Base-by-base conservation (phyloP, 495 filamentous ascomycete species). In the Penicillium salamii region DNA sequence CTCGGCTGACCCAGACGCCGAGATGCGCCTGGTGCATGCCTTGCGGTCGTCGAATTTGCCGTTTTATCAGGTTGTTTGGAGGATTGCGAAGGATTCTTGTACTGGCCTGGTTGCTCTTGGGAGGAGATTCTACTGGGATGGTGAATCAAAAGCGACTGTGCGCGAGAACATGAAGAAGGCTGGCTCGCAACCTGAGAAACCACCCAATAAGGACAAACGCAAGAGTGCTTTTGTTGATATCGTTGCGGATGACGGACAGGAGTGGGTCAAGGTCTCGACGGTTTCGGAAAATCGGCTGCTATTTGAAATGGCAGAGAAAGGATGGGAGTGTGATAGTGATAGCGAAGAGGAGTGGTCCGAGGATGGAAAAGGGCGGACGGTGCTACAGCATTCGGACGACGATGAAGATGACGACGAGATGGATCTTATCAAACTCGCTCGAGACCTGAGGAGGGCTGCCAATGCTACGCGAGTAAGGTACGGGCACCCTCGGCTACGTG, bases 201-300 rank as follows among this genome's bases (percentile, higher is more conserved):
- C 61, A 37, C 53, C 68, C 17, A 63, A 53, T 13, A 67, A 68
- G 29, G 55, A 70, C 39, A 75, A 78, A 43, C 67, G 66, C 56
- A 62, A 67, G 51, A 74, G 74, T 48, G 68, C 70, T 8, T 60
- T 69, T 31, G 62, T 79, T 24, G 75, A 76, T 63, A 71, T 81
- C 50, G 64, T 80, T 31, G 74, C 79, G 1, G 70, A 75, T 59
- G 71, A 78, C 58, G 78, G 78, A 41, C 66, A 69, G 55, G 72
- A 79, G 54, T 82, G 81, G 81, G 74, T 83, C 52, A 85, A 84
- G 54, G 78, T 85, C 2, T 82, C 77, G 39, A 84, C 78, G 19
- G 65, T 83, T 23, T 78, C 79, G 46, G 75, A 79, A 49, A 73
- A 61, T 33, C 74, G 82, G 42, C 62, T 85, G 23, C 57, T 82